Evolutionary conservation across 495 filamentous ascomycete genomes (phyloP), one percentile per base, ranked within the genome.

Genomic region (Apodospora peruviana): DNA sequence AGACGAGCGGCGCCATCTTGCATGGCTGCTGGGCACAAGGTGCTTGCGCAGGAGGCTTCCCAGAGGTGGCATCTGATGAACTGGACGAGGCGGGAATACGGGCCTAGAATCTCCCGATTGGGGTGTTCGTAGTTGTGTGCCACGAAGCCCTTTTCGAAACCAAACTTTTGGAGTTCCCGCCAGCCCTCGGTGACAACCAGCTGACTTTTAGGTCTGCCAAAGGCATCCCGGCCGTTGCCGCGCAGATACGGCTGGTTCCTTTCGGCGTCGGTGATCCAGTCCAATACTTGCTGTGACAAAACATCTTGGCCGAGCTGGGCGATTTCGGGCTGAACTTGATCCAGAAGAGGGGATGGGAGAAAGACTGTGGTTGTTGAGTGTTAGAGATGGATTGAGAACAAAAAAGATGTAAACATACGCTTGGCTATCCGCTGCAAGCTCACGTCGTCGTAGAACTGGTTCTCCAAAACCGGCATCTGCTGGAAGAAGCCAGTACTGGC

Each of bases 21-120:
- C 85, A 88, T 88, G 19, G 77, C 79, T 35, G 76, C 78, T 0
- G 85, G 85, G 57, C 86, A 89, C 14, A 78, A 78, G 3, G 81
- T 81, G 37, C 78, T 72, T 0, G 76, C 82, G 16, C 74, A 80
- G 12, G 81, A 84, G 4, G 72, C 77, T 14, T 77, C 70, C 69
- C 82, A 87, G 9, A 88, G 61, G 53, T 87, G 85, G 44, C 59
- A 77, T 52, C 84, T 79, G 5, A 72, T 54, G 47, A 78, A 80
- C 61, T 81, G 77, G 24, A 72, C 60, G 3, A 79, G 54, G 3
- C 87, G 69, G 23, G 73, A 72, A 56, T 74, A 77, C 12, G 64
- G 59, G 3, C 58, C 70, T n/a, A n/a, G n/a, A n/a, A n/a, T n/a
- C n/a, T n/a, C n/a, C n/a, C n/a, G n/a, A 37, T 66, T 60, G 12